Conservation (phyloP, 148 eudicot genomes). For the Rhododendron mucronatum region DNA sequence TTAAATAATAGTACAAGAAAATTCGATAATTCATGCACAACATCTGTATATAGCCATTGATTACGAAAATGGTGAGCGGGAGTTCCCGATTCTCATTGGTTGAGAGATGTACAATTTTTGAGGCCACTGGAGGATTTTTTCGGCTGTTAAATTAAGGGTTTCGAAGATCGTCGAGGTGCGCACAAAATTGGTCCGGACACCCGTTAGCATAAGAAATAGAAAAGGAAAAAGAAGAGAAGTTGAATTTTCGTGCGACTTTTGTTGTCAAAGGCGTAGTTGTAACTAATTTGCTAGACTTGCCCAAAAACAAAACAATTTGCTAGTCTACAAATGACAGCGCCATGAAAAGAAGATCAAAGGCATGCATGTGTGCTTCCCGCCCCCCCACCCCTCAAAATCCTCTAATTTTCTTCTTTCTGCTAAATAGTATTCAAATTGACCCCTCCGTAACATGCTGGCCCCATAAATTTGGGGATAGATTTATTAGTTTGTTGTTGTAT, state of each 20-base stretch:
- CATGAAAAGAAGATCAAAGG: slow-evolving; percentile 1
- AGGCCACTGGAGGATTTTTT: no score
- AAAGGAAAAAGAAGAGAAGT: neutral
- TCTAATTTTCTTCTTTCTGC: neutral
- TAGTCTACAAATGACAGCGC: neutral
- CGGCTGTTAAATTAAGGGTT: no score
- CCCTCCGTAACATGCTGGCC: neutral
- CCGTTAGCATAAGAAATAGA: no score
- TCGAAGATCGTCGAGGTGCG: no score
- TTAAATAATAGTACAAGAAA: neutral
- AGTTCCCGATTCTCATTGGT: no score
- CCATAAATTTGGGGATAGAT: neutral
- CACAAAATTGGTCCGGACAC: no score
- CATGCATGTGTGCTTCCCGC: slow-evolving; percentile 11
- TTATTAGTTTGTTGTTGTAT: neutral
- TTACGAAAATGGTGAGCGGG: neutral
- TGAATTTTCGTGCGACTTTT: neutral
- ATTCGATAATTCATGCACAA: no score
- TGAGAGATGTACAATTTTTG: neutral
- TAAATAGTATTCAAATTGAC: neutral
- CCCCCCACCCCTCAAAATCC: neutral
- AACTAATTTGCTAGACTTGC: neutral
- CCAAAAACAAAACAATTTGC: neutral
- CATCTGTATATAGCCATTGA: no score
- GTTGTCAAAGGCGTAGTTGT: slow-evolving; percentile 8